Conservation (phyloP, 345 rosid species). For the Linum trigynum region DNA sequence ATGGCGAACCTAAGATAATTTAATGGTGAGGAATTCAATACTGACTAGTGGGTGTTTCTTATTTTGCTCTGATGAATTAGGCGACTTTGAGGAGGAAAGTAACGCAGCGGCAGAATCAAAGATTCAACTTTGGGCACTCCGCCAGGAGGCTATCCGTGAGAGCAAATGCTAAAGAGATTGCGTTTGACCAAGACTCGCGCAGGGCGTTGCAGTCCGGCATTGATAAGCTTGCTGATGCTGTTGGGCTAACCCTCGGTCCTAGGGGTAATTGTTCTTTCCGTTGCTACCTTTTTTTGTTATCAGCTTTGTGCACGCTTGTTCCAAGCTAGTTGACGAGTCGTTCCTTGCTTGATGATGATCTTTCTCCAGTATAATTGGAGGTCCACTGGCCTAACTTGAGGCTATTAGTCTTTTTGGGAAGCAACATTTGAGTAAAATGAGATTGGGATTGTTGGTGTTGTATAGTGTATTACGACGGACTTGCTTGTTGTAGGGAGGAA, state of each 20-base stretch:
- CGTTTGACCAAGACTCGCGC: constrained; percentile 78
- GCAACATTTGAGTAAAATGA: neutral
- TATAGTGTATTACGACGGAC: no score
- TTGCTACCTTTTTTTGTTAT: neutral
- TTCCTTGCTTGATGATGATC: no score
- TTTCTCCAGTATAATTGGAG: neutral
- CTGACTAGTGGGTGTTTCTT: neutral
- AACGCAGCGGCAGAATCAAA: constrained; percentile 35
- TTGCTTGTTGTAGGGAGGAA: constrained; percentile 56
- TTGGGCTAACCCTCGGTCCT: constrained; percentile 93
- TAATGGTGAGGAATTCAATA: neutral
- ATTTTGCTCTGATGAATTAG: constrained; percentile 5
- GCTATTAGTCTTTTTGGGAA: neutral
- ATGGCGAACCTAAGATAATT: neutral
- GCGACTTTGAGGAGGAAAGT: constrained; percentile 26
- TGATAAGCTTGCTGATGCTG: constrained; percentile 91
- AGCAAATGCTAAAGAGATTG: constrained; percentile 78
- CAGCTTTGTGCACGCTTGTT: no score
- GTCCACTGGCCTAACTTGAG: neutral
- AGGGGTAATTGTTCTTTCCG: constrained; percentile 47
- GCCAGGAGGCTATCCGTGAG: constrained; percentile 51
- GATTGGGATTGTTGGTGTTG: neutral
- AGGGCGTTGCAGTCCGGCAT: constrained; percentile 80
- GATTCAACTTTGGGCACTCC: constrained; percentile 40
- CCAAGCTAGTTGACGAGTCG: no score